Evolutionary conservation across 1,284 basidiomycete species (phyloP).

Genomic region (Phellopilus nigrolimitatus): DNA sequence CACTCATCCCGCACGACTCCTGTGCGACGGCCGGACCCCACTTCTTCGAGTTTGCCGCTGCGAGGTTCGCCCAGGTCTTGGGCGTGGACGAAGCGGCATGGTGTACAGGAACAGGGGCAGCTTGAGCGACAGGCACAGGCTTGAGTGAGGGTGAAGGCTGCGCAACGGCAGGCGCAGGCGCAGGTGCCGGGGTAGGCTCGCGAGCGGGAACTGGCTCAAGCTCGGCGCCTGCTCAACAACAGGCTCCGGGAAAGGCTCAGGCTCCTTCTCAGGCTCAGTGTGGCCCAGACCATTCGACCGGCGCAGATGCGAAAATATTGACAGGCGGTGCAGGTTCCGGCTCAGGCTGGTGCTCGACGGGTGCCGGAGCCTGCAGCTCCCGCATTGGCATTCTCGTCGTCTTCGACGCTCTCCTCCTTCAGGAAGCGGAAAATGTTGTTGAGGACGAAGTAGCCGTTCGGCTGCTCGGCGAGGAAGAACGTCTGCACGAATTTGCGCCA

Average conservation of each 20-base stretch:
- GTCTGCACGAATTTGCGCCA: slow-evolving; percentile 99
- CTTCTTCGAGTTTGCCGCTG: slow-evolving; percentile 72
- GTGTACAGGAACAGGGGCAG: slow-evolving; percentile 31
- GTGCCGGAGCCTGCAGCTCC: slow-evolving; percentile 28
- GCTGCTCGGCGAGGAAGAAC: slow-evolving; percentile 99
- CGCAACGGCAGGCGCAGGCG: slow-evolving; percentile 29
- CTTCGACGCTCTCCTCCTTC: slow-evolving; percentile 88
- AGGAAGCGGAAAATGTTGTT: slow-evolving; percentile 99
- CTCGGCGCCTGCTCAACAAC: slow-evolving; percentile 8
- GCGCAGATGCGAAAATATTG: slow-evolving; percentile 18
- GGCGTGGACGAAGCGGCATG: slow-evolving; percentile 52
- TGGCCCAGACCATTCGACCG: slow-evolving; percentile 32
- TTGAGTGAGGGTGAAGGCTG: slow-evolving; percentile 32
- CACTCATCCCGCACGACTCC: slow-evolving; percentile 66
- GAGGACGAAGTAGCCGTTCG: slow-evolving; percentile 98
- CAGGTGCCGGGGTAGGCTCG: slow-evolving; percentile 24
- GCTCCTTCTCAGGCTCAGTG: slow-evolving; percentile 25
- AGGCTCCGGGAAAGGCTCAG: slow-evolving; percentile 21
- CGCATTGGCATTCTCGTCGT: slow-evolving; percentile 29
- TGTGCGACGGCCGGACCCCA: slow-evolving; percentile 77
- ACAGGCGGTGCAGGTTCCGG: slow-evolving; percentile 23
- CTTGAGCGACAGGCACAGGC: slow-evolving; percentile 30
- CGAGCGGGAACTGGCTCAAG: slow-evolving; percentile 23
- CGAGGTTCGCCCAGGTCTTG: slow-evolving; percentile 89
- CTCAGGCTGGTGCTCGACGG: slow-evolving; percentile 26